Evolutionary conservation across 2,329 filamentous ascomycete species (phyloP), one percentile per base, ranked within the genome.

Genomic region (Clarireedia homoeocarpa): DNA sequence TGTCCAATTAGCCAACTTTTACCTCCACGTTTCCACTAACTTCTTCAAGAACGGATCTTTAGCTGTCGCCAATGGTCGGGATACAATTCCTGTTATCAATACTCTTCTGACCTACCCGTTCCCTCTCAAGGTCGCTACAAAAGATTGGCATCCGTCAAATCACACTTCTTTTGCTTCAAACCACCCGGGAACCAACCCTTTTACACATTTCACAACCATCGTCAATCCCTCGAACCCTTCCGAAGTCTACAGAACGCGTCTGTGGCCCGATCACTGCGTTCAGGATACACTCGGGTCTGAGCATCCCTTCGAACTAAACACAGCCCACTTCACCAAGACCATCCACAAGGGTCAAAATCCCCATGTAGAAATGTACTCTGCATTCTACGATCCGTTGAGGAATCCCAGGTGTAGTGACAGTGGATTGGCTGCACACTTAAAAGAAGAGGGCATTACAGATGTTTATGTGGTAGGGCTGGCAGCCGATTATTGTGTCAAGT

Each of bases 231-330:
- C 72, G 61, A 83, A 89, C 71, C 70, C 80, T 4, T 65, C 75
- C 7, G 83, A 88, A 68, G 77, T 74, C 24, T 85, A 90, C 73
- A 71, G 75, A 42, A 85, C 85, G 54, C 77, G 82, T 40, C 78
- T 99, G 9, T 99, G 94, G 94, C 94, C 94, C 0, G 81, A 82
- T 23, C 94, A 99, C 74, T 97, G 94, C 73, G 80, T 97, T 7
- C 85, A 89, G 66, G 76, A 76, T 46, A 89, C 88, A 0, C 70
- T 75, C 0, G 94, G 94, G 10, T 84, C 88, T 0, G 79, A 83
- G 50, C 75, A 97, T 23, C 77, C 94, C 6, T 79, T 85, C 0
- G 90, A 91, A 67, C 77, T 97, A 1, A 75, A 89, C 50, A 58
- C 68, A 14, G 65, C 67, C 6, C 77, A 75, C 15, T 63, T 95